Conservation (phyloP, 305 asterid species). For the Fraxinus ornus region DNA sequence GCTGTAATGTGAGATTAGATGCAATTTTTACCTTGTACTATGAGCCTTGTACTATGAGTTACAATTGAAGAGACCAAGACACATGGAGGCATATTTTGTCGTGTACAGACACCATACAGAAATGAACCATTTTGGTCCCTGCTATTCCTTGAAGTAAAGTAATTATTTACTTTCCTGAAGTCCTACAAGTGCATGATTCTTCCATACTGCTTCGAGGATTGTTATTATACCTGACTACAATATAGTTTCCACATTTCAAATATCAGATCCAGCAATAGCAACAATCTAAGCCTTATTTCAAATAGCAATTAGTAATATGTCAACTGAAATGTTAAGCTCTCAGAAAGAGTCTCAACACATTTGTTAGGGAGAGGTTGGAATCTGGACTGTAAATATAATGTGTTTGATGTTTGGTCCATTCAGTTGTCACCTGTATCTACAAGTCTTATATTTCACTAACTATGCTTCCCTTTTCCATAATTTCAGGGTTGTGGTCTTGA, state of each 20-base stretch:
- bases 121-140: neutral
- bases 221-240: neutral
- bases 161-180: neutral
- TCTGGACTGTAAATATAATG: neutral
- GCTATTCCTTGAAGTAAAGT: neutral
- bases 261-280: neutral
- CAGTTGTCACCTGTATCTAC: neutral
- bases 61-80: neutral
- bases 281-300: neutral
- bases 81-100: neutral
- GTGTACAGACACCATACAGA: neutral
- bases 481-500: slow-evolving; percentile 46
- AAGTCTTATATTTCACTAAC: slow-evolving; percentile 9
- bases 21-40: neutral
- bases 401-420: neutral
- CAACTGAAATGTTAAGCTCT: neutral
- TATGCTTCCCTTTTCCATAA: neutral
- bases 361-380: neutral
- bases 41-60: neutral
- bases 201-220: neutral
- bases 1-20: neutral
- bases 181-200: neutral
- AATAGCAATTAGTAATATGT: neutral
- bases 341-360: neutral
- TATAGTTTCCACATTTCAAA: neutral